Conservation (phyloP, 2,329 filamentous ascomycete species). For the Stachybotrys echinatus region DNA sequence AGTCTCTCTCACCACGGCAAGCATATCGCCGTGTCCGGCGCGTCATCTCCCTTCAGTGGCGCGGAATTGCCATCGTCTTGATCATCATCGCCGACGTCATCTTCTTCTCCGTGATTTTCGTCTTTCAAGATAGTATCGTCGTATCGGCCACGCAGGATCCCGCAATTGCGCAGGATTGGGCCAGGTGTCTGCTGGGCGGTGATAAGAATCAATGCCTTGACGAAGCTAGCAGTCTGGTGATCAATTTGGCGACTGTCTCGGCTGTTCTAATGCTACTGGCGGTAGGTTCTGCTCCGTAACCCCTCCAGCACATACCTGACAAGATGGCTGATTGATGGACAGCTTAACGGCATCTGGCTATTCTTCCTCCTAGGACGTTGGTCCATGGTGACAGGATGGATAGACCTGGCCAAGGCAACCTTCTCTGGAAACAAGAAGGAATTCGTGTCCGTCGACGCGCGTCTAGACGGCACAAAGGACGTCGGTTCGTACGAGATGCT, state of each 20-base stretch:
- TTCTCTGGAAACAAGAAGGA: conserved; percentile 59
- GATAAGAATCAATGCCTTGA: conserved; percentile 63
- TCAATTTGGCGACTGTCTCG: conserved; percentile 71
- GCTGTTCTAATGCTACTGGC: conserved; percentile 79
- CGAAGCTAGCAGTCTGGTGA: conserved; percentile 55
- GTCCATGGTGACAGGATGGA: conserved; percentile 84
- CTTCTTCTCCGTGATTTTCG: conserved; percentile 89
- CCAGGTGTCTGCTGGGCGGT: conserved; percentile 52
- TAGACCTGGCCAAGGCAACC: conserved; percentile 52
- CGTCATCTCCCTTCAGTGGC: conserved; percentile 89
- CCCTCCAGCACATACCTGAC: too few relatives aligned
- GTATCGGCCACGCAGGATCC: conserved; percentile 51
- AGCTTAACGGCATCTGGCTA: conserved; percentile 82
- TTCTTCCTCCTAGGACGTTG: conserved; percentile 75
- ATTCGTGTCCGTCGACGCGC: conserved; percentile 84
- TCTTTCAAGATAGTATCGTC: conserved; percentile 75
- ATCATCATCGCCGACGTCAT: conserved; percentile 89
- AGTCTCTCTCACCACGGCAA: conserved; percentile 74
- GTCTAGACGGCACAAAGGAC: conserved; percentile 54
- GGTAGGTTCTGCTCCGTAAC: conserved; percentile 55
- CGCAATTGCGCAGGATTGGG: conserved; percentile 56
- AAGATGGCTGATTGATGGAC: background rate
- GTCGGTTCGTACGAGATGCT: conserved; percentile 79
- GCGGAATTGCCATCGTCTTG: conserved; percentile 82
- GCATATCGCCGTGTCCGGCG: conserved; percentile 82